phyloP scores from a whole-genome alignment of 495 filamentous ascomycete species.

The Ascodesmis nigricans region DNA sequence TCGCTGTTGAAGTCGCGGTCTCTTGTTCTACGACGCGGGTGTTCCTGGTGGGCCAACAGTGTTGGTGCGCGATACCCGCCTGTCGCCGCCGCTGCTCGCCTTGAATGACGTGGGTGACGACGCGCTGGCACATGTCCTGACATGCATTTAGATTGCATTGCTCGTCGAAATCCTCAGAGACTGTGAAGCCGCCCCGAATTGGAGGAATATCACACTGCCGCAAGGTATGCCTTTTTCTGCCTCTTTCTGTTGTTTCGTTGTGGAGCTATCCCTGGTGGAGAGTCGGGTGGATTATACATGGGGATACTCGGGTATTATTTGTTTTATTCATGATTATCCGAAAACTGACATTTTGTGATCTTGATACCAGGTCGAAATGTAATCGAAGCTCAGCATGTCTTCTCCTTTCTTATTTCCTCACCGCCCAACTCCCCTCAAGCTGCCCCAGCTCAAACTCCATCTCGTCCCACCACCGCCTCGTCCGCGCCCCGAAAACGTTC shows the following conservation, averaged over 20 bases:
- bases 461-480: background rate
- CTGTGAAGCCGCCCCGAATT: conserved; percentile 4
- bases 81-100: no score
- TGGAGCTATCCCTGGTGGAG: no score
- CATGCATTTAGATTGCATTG: conserved; percentile 3
- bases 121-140: conserved; percentile 1
- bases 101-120: background rate
- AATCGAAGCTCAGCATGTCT: conserved; percentile 5
- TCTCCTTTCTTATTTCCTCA: conserved; percentile 1
- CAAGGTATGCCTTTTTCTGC: background rate
- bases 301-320: no score
- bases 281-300: no score
- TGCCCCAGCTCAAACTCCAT: background rate
- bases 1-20: no score
- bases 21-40: no score
- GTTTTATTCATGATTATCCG: no score
- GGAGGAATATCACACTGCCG: conserved; percentile 4
- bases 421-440: background rate
- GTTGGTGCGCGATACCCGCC: no score
- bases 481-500: conserved; percentile 1
- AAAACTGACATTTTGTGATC: no score
- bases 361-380: no score
- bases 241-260: no score
- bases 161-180: conserved; percentile 6
- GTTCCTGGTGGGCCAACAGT: no score